phyloP scores from a whole-genome alignment of 163 green algal genomes.

The Scenedesmus sp. region DNA sequence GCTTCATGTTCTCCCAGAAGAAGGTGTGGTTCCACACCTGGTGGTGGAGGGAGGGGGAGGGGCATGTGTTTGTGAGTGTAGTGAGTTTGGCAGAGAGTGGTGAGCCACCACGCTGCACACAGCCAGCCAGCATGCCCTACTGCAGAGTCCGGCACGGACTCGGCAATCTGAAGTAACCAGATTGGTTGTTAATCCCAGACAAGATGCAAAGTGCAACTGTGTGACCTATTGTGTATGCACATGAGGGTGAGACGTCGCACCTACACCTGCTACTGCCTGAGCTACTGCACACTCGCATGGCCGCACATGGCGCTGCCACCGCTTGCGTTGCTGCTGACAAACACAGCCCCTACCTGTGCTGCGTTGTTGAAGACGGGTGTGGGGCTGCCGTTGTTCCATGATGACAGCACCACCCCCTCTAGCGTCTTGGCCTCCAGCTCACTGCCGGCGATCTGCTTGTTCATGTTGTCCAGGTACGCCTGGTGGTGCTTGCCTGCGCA shows the following conservation, averaged over 20 bases:
- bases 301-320: not conserved
- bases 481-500: slow-evolving; percentile 45
- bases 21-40: slow-evolving; percentile 83
- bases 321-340: not conserved
- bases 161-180: too few relatives aligned
- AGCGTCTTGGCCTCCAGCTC: slow-evolving; percentile 81
- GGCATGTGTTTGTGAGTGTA: not conserved
- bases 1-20: slow-evolving; percentile 76
- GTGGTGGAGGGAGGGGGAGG: not conserved
- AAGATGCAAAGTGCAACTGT: too few relatives aligned
- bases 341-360: slow-evolving; percentile 73
- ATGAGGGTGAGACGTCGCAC: slow-evolving; percentile 51
- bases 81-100: not conserved
- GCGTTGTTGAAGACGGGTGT: slow-evolving; percentile 87
- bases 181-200: too few relatives aligned
- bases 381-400: slow-evolving; percentile 86
- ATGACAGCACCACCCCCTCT: slow-evolving; percentile 73
- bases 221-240: too few relatives aligned
- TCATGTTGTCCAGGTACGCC: slow-evolving; percentile 84
- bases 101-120: too few relatives aligned
- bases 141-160: too few relatives aligned
- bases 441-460: slow-evolving; percentile 91
- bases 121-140: too few relatives aligned
- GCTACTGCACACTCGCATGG: not conserved
- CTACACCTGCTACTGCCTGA: not conserved